Evolutionary conservation across 2,329 filamentous ascomycete genomes (phyloP), one percentile per base, ranked within the genome.

Genomic region (Clonostachys rhizophaga): DNA sequence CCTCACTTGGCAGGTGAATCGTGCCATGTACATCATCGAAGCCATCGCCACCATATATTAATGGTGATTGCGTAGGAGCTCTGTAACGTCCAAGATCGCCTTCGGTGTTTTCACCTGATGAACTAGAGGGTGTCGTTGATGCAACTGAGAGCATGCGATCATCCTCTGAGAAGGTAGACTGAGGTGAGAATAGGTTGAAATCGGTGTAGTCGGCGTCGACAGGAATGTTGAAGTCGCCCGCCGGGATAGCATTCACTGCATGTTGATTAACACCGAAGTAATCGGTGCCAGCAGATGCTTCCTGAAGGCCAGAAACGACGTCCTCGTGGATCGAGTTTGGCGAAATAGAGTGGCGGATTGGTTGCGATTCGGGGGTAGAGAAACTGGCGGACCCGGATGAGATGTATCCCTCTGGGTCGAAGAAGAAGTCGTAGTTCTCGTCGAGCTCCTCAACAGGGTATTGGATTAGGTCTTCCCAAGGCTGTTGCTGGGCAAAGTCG

Each of bases 151-250:
- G 63, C 58, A 67, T 64, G 12, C 54, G 65, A 41, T 80, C 76
- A 49, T 78, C 76, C 47, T 77, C 74, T 13, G 74, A 64, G 57
- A 70, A 70, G 49, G 63, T 67, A 16, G 74, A 70, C 18, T 64
- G 61, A 4, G 77, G 76, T 44, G 76, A 80, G 64, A 71, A 81
- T 14, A 80, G 69, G 56, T 71, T 75, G 65, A 81, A 81, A 64
- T 80, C 77, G 53, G 70, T 62, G 55, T 80, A 80, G 60, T 74
- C 64, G 50, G 36, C 56, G 41, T 43, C 51, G 49, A 46, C 48
- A 47, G 48, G 14, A 39, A n/a, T 39, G 36, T 30, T 30, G 24
- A 30, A 30, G 24, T 30, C 24, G 24, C 8, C 24, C 9, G 24
- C 24, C 9, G 24, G 24, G 24, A 9, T 30, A 30, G 24, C 24